phyloP scores from a whole-genome alignment of 768 basidiomycete species.

The Rhodotorula paludigena region DNA sequence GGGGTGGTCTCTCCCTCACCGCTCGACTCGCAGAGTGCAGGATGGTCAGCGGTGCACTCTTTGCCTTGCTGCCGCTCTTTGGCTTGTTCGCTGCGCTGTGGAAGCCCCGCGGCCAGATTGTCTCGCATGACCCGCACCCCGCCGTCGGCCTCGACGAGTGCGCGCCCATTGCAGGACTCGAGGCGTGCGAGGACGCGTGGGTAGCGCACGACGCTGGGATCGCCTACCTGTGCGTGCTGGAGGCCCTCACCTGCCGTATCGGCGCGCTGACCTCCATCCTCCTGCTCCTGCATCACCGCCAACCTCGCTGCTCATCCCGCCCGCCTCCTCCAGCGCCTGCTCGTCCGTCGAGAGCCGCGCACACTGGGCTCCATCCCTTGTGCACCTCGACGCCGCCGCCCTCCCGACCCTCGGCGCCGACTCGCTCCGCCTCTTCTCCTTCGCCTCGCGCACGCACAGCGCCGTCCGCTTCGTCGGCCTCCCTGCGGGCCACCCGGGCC shows the following conservation, averaged over 20 bases:
- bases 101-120: neutral
- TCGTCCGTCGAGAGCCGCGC: neutral
- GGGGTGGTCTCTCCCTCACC: too few species aligned
- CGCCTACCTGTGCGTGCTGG: constrained; percentile 20
- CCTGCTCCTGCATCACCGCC: neutral
- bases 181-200: constrained; percentile 31
- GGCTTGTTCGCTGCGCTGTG: neutral
- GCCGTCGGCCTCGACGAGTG: neutral
- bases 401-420: neutral
- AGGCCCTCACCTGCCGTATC: too few species aligned
- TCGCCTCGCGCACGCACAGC: neutral
- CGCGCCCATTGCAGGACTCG: neutral
- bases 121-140: neutral
- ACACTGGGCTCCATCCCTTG: neutral
- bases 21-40: too few species aligned
- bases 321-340: constrained; percentile 22
- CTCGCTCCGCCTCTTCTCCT: constrained; percentile 10
- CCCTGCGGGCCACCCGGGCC: constrained; percentile 1
- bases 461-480: constrained; percentile 17
- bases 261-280: neutral
- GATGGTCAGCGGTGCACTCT: neutral
- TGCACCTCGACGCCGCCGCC: neutral
- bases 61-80: neutral
- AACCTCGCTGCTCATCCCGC: neutral
- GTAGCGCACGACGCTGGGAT: constrained; percentile 1